Evolutionary conservation across 2,329 filamentous ascomycete species (phyloP), one percentile per base, ranked within the genome.

Genomic region (Podosphaera leucotricha): DNA sequence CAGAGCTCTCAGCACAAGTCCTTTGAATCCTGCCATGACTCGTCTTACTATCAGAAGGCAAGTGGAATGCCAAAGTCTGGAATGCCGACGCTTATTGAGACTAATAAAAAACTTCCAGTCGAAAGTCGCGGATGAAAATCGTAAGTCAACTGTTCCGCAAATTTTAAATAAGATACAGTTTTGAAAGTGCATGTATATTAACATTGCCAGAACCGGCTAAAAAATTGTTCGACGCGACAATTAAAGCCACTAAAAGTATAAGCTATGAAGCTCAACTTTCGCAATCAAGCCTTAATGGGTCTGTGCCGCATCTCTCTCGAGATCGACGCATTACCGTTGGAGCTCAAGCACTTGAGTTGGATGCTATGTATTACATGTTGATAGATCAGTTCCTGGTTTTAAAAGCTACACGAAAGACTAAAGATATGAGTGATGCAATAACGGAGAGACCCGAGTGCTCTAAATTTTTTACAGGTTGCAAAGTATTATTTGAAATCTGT

Each of bases 401-500:
- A 7, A 19, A 39, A 19, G 37, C 21, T 19, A 18, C 18, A 3
- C 10, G 18, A 22, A 39, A 6, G 13, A 33, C 8, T 13, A 33
- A 7, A 13, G 28, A 33, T 33, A 2, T 33, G 10, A n/a, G 28
- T 13, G 37, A 39, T 39, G 16, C 3, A 16, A 6, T n/a, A 6
- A 4, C 37, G 18, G 16, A 4, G 10, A 3, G 10, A 4, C 18
- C 13, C n/a, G n/a, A 39, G 37, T 39, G 37, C 21, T 16, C 13
- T n/a, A n/a, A 6, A 19, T 59, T 57, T 43, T 53, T 61, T n/a
- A 6, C 47, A 8, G 39, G 43, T 8, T 61, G 60, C 49, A 44
- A 44, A 4, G 46, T 41, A 1, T 52, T 62, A 18, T 60, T 63
- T 22, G 39, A 45, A 1, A 51, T 52, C 2, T 60, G 59, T 46